phyloP scores from a whole-genome alignment of 2,329 filamentous ascomycete species.

The Colletotrichum liaoningense region DNA sequence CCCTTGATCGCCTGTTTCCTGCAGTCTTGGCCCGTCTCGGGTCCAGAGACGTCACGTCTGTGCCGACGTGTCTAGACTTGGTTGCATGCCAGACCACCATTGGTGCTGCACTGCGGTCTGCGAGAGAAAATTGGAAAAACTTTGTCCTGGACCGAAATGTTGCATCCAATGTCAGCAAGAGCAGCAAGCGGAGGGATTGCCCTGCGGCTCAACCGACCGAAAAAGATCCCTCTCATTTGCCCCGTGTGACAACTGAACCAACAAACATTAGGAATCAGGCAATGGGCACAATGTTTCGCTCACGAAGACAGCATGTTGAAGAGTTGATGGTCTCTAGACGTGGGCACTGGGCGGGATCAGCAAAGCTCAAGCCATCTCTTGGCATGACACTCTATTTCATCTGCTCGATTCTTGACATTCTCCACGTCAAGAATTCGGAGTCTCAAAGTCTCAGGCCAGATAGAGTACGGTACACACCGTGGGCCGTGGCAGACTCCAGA shows the following conservation, averaged over 20 bases:
- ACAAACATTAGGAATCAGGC: neutral
- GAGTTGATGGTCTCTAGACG: neutral
- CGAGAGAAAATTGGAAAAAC: slow-evolving; percentile 4
- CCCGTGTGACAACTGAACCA: neutral
- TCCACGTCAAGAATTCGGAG: neutral
- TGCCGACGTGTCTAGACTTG: neutral
- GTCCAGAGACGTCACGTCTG: slow-evolving; percentile 8
- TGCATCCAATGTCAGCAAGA: neutral
- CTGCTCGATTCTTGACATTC: neutral
- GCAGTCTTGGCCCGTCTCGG: slow-evolving; percentile 32
- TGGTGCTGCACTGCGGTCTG: neutral
- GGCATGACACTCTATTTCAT: slow-evolving; percentile 1
- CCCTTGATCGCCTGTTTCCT: slow-evolving; percentile 24
- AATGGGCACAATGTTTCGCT: neutral
- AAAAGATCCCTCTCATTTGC: neutral
- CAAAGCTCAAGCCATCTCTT: slow-evolving; percentile 24
- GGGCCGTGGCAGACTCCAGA: neutral
- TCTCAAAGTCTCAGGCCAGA: neutral
- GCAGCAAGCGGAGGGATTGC: neutral
- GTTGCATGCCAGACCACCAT: slow-evolving; percentile 1
- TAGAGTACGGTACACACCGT: neutral
- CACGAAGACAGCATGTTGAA: neutral
- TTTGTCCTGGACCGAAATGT: slow-evolving; percentile 1
- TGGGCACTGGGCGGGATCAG: slow-evolving; percentile 3
- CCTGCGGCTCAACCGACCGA: slow-evolving; percentile 10